Evolutionary conservation across 805 yeast species (phyloP), one percentile per base, ranked within the genome.

Genomic region (Wickerhamiella bombiphila): DNA sequence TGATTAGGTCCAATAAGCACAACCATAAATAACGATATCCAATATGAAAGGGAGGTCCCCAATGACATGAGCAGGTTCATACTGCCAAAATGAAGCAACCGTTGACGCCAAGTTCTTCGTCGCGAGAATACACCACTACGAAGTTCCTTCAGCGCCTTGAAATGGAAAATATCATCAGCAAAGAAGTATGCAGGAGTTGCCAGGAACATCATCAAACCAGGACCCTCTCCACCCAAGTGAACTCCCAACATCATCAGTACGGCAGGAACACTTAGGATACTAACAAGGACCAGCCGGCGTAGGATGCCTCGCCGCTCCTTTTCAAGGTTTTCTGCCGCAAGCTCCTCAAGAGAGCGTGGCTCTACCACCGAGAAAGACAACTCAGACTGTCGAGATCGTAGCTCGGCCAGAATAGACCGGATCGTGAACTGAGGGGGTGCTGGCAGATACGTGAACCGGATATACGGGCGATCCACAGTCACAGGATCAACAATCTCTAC

Each of bases 121-220:
- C 16, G 16, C 17, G 34, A 22, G 13, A 18, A 30, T 33, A 70
- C 74, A 26, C 68, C 68, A 31, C 64, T 61, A 13, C 59, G 51
- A 2, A 79, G 45, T 49, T 79, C 88, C 36, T 66, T 66, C 21
- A 72, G 11, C 0, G 88, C 80, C 49, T 78, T 80, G 11, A 59
- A 47, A 48, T 80, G 91, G 58, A 79, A 80, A 2, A 75, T 64
- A 49, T 74, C 80, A 18, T 80, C 86, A 0, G 80, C 77, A 53
- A 72, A 74, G 50, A 80, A 75, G 50, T 76, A 80, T 1, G 77
- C 76, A 0, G 85, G 83, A 0, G 88, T 75, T 33, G 85, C 66
- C 38, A 78, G 56, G 31, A 74, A 55, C 40, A 80, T 65, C 38
- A 79, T 55, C 5, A 74, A 65, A 74, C 49, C 31, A 76, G 57